These are phyloP conservation scores for Zancudomyces culisetae DNA, from an alignment of 371 early-diverging fungal genomes.

Conservation along the genomic window DNA sequence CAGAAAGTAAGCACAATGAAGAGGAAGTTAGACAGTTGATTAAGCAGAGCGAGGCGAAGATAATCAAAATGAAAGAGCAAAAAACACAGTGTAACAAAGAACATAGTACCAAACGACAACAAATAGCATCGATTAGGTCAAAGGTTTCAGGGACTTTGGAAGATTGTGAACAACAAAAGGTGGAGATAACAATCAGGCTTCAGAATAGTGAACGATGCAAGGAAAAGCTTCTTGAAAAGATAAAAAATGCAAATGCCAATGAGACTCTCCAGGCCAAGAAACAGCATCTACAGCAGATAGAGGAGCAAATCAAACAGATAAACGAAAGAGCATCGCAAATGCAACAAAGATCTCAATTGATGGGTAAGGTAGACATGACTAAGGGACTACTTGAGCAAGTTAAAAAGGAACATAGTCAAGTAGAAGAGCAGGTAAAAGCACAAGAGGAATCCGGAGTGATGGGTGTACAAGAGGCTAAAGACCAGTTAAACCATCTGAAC, in stretches of 20 bases:
- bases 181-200: neutral
- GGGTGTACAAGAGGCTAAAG: too few relatives aligned
- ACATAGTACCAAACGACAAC: neutral
- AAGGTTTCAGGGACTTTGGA: neutral
- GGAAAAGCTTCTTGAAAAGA: neutral
- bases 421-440: too few relatives aligned
- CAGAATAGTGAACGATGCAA: neutral
- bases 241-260: neutral
- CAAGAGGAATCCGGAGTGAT: too few relatives aligned
- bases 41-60: too few relatives aligned
- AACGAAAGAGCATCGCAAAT: neutral
- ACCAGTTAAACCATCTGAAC: neutral
- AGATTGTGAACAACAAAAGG: slow-evolving; percentile 2
- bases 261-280: neutral
- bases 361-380: neutral
- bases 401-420: neutral
- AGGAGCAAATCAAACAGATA: neutral
- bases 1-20: neutral
- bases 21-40: neutral
- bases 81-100: too few relatives aligned
- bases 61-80: too few relatives aligned
- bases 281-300: neutral
- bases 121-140: neutral
- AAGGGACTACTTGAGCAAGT: neutral
- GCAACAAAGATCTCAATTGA: neutral